Evolutionary conservation across 2,329 filamentous ascomycete genomes (phyloP).

Genomic region (Phialemonium atrogriseum): DNA sequence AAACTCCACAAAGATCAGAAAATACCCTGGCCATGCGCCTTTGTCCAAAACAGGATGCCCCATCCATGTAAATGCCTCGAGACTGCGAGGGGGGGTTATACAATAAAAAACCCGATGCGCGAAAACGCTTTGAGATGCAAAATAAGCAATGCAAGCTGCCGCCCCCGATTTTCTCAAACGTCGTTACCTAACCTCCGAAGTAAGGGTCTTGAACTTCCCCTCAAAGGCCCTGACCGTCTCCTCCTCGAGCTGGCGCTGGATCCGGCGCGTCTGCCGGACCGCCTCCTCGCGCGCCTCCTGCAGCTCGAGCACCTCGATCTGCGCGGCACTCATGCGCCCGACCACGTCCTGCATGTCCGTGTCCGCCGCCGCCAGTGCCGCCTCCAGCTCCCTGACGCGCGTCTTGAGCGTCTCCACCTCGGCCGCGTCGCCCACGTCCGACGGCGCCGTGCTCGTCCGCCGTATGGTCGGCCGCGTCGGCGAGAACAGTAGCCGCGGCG

Average conservation of each 20-base stretch:
- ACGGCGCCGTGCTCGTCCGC: conserved; percentile 27
- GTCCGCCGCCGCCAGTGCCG: conserved; percentile 66
- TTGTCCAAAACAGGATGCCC: too few relatives aligned
- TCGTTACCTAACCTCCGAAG: conserved; percentile 4
- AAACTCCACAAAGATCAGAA: too few relatives aligned
- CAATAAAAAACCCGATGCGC: too few relatives aligned
- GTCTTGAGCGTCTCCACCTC: conserved; percentile 69
- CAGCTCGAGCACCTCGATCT: conserved; percentile 74
- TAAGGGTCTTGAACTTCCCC: conserved; percentile 26
- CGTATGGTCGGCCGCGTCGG: conserved; percentile 20
- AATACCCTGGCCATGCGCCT: too few relatives aligned
- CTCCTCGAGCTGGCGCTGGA: conserved; percentile 59
- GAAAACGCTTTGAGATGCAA: too few relatives aligned
- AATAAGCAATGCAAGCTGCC: too few relatives aligned
- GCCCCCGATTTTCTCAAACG: too few relatives aligned
- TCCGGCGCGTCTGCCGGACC: conserved; percentile 58
- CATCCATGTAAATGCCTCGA: conserved; percentile 2
- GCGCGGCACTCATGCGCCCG: conserved; percentile 69
- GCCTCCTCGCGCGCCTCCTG: conserved; percentile 70
- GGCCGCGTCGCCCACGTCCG: conserved; percentile 40
- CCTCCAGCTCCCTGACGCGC: conserved; percentile 78
- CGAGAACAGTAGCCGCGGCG: conserved; percentile 41
- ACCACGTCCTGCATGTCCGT: conserved; percentile 79
- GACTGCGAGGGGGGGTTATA: too few relatives aligned
- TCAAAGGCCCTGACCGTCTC: conserved; percentile 51